These are phyloP conservation scores for Hyphodiscus hymeniophilus DNA, from an alignment of 495 filamentous ascomycete species.

Conservation along the genomic window DNA sequence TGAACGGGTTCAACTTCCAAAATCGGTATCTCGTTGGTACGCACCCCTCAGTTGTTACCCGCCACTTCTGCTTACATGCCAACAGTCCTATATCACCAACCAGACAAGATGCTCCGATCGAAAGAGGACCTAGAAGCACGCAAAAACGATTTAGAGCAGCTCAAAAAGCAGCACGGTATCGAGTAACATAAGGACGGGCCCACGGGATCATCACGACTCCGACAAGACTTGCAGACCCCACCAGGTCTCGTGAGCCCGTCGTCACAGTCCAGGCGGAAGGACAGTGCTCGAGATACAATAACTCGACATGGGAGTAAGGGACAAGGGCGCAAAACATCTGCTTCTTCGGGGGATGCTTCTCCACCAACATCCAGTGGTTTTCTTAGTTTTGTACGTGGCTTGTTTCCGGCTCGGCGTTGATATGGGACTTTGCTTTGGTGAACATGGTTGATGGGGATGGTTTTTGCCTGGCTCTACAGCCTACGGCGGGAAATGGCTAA, in stretches of 20 bases:
- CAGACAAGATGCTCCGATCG: slow-evolving; percentile 86
- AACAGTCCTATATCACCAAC: slow-evolving; percentile 93
- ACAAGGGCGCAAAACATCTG: background rate
- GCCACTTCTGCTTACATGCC: slow-evolving; percentile 1
- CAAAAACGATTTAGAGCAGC: slow-evolving; percentile 93
- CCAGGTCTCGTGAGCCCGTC: slow-evolving; percentile 19
- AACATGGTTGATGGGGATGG: too few species aligned
- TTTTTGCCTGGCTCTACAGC: too few species aligned
- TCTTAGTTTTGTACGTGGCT: slow-evolving; percentile 11
- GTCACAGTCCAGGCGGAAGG: slow-evolving; percentile 13
- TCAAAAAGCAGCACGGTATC: slow-evolving; percentile 97
- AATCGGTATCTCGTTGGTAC: slow-evolving; percentile 97
- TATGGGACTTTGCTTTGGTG: background rate
- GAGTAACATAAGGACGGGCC: slow-evolving; percentile 75
- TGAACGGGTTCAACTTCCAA: slow-evolving; percentile 99
- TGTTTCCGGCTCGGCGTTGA: slow-evolving; percentile 10
- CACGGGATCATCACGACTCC: slow-evolving; percentile 29
- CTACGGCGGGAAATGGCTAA: too few species aligned
- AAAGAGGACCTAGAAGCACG: slow-evolving; percentile 91
- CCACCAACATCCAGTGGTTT: background rate
- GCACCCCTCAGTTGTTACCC: slow-evolving; percentile 26
- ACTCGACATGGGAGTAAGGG: background rate
- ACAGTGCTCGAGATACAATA: background rate
- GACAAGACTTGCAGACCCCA: slow-evolving; percentile 3
- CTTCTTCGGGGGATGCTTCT: background rate